Percentiles rank a stretch among this genome's conserved stretches.
Evolutionary conservation across 2,329 filamentous ascomycete species (phyloP).

Genomic region (Colletotrichum camelliae): DNA sequence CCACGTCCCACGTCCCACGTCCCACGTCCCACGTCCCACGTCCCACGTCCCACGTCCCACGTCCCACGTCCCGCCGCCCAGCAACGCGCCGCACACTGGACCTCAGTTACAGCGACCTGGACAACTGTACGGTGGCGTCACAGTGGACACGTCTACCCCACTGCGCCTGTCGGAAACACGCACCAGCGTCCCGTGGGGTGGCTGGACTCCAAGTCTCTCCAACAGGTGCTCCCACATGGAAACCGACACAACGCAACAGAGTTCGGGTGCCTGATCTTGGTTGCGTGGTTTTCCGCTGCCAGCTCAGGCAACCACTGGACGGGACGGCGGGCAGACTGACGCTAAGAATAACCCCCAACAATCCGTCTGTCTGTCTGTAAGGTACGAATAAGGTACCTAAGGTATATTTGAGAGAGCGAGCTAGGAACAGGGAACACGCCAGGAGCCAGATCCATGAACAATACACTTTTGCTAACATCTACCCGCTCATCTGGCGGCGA

Average conservation of each 20-base stretch:
- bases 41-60: background rate
- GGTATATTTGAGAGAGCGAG: background rate
- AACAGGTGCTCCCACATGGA: background rate
- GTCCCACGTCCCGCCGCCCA: background rate
- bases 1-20: background rate
- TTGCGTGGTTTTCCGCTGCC: background rate
- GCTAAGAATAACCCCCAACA: background rate
- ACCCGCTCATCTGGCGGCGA: background rate
- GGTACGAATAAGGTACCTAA: too few species aligned
- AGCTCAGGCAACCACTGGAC: background rate
- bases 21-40: background rate
- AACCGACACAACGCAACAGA: background rate
- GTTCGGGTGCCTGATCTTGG: background rate
- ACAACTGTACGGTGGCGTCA: constrained; percentile 3
- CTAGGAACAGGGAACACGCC: background rate
- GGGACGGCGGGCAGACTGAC: background rate
- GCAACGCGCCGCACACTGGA: background rate
- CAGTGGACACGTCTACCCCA: constrained; percentile 4
- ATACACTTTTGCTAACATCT: background rate
- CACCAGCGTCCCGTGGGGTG: constrained; percentile 18
- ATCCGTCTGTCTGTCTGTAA: background rate
- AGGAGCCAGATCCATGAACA: background rate
- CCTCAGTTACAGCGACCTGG: background rate
- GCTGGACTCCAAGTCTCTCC: background rate
- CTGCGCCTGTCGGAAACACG: constrained; percentile 13